A percentile compares a stretch with the other conserved stretches of the same genome.
phyloP scores from a whole-genome alignment of 768 basidiomycete genomes.

The Lentinula raphanica region DNA sequence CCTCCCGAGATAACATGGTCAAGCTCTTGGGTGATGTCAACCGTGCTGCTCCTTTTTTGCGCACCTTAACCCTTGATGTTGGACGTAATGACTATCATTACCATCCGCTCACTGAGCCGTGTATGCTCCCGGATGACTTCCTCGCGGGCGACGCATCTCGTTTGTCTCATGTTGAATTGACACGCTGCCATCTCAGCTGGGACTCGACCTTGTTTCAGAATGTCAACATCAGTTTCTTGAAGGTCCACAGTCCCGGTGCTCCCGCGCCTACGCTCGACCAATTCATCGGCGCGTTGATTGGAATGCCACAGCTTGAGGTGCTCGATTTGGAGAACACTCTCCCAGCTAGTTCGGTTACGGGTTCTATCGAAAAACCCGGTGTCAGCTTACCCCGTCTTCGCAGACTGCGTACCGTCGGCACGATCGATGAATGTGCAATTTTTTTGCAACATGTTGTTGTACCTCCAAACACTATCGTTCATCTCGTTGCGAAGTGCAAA shows the following conservation, averaged over 20 bases:
- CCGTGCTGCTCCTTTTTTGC: conserved; percentile 26
- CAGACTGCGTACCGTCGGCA: conserved; percentile 15
- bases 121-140: conserved; percentile 20
- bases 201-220: conserved; percentile 27
- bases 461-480: conserved; percentile 12
- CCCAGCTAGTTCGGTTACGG: conserved; percentile 19
- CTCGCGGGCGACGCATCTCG: conserved; percentile 27
- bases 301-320: conserved; percentile 27
- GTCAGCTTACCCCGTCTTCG: conserved; percentile 19
- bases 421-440: conserved; percentile 19
- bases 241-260: conserved; percentile 23
- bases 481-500: conserved; percentile 13
- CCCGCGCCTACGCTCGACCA: conserved; percentile 27
- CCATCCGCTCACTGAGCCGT: conserved; percentile 15
- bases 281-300: conserved; percentile 26
- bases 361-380: neutral
- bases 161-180: conserved; percentile 31
- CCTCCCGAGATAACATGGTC: conserved; percentile 17
- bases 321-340: conserved; percentile 32
- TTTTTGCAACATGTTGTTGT: conserved; percentile 20
- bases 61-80: conserved; percentile 22
- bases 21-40: conserved; percentile 21
- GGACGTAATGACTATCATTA: conserved; percentile 13
- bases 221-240: conserved; percentile 33
- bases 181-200: conserved; percentile 30